phyloP scores from a whole-genome alignment of 2,329 filamentous ascomycete species.

The Trichoderma pleuroti region DNA sequence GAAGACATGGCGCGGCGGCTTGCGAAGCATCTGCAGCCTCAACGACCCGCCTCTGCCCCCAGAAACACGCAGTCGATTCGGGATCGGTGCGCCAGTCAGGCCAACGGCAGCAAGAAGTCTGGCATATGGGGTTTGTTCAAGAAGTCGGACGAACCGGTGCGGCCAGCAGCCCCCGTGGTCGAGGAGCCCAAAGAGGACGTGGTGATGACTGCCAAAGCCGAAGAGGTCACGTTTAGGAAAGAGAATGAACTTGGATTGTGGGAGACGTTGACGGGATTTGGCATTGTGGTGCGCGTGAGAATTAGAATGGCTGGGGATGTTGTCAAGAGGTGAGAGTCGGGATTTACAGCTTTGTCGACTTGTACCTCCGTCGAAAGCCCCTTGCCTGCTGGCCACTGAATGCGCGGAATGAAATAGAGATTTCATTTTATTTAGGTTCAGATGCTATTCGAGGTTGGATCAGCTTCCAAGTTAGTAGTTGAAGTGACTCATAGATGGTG shows the following conservation, averaged over 20 bases:
- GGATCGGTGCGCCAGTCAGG: constrained; percentile 26
- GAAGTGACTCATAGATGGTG: neutral
- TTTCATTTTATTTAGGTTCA: neutral
- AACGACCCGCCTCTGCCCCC: constrained; percentile 20
- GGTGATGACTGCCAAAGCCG: constrained; percentile 40
- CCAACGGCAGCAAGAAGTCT: constrained; percentile 34
- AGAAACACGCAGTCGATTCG: constrained; percentile 30
- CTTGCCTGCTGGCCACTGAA: neutral
- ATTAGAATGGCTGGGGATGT: neutral
- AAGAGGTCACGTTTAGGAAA: constrained; percentile 49
- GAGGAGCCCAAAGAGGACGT: constrained; percentile 26
- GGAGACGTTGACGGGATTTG: constrained; percentile 50
- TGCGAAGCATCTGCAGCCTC: constrained; percentile 42
- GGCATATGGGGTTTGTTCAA: constrained; percentile 36
- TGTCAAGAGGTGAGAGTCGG: neutral
- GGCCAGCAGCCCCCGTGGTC: neutral
- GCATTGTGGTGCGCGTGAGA: constrained; percentile 43
- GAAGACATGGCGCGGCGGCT: constrained; percentile 45
- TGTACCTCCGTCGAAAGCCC: too few relatives aligned
- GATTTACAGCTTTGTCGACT: neutral
- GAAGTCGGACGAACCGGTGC: constrained; percentile 19
- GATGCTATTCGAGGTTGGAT: neutral
- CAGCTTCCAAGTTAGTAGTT: neutral
- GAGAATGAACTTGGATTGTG: constrained; percentile 51
- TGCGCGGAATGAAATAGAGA: neutral